Evolutionary conservation across 2,329 filamentous ascomycete species (phyloP), one percentile per base, ranked within the genome.

Genomic region (Fusarium palustre): DNA sequence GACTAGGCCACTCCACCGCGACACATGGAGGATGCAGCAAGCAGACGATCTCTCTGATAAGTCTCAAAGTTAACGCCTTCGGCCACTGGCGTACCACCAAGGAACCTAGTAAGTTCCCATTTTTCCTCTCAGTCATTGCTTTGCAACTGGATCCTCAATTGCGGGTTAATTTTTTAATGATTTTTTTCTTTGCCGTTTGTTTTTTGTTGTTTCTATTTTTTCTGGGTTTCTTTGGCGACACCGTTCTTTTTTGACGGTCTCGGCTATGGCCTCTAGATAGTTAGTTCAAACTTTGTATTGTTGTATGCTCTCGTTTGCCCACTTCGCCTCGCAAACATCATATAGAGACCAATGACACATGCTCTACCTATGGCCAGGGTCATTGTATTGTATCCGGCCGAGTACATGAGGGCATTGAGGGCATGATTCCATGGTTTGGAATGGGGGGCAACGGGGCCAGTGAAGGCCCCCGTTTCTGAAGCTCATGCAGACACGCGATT

Each of bases 1-100:
- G 83, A 85, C 86, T 87, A 88, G 82, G 81, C 83, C 85, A 84
- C 86, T 88, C 87, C 87, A 89, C 87, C 80, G 80, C 81, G 63
- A 74, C 74, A 76, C 74, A 76, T 74, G 72, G 73, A 74, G 75
- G 79, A 81, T 81, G 82, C 82, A 84, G 81, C 79, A 76, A 76
- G 76, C 76, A 79, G 76, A 72, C 82, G 82, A 84, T 84, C 82
- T 84, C 82, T 84, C 80, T 81, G 71, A 75, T 74, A 74, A 74
- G 72, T 75, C 71, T 68, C 72, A 75, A 74, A 74, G 70, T 75
- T 75, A 74, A 74, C 73, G 71, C 72, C 70, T 68, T 74, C 65
- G 69, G 50, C 69, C 69, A 75, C 65, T 69, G 71, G 70, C 59
- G 68, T 71, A 74, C 72, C 60, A 68, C 71, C 56, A 71, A 65